Base-by-base conservation (phyloP, 2,329 filamentous ascomycete species). In the Ambrosiella beaveri region DNA sequence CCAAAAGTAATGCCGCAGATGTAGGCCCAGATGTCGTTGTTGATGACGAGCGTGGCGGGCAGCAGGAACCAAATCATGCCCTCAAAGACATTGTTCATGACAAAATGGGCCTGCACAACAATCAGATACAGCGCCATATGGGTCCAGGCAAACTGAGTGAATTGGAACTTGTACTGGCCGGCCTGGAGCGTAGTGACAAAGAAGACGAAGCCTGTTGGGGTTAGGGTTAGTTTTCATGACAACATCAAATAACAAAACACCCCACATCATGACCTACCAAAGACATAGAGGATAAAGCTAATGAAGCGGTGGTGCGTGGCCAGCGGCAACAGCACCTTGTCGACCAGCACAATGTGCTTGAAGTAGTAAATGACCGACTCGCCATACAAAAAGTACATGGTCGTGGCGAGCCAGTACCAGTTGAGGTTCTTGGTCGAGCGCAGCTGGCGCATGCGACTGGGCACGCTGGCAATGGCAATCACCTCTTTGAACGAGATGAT, bases 41-140 rank as follows among this genome's bases (percentile, higher is more conserved):
- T 96, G 68, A 98, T 95, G 69, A 98, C 93, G 65, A 98, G 80
- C 57, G 88, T 85, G 7, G 88, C 90, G 7, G 93, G 93, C 50
- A 98, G 74, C 78, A 97, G 96, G 77, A 98, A 97, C 93, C 93
- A 98, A 69, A 98, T 95, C 86, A 98, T 89, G 73, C 93, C 93
- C 73, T 98, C 93, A 65, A 98, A 94, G 63, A 98, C 86, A 71
- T 98, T 98, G 78, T 98, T 98, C 88, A 98, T 97, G 73, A 97
- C 88, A 70, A 98, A 98, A 70, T 98, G 93, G 12, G 93, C 90
- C 71, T 98, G 90, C 5, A 95, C 90, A 44, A 97, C 91, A 66
- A 98, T 96, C 66, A 98, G 77, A 75, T 95, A 97, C 17, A 98
- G 80, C 4, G 94, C 93, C 90, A 98, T 97, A 70, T 98, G 93